phyloP scores from a whole-genome alignment of 1,284 basidiomycete species.

The Malassezia caprae region DNA sequence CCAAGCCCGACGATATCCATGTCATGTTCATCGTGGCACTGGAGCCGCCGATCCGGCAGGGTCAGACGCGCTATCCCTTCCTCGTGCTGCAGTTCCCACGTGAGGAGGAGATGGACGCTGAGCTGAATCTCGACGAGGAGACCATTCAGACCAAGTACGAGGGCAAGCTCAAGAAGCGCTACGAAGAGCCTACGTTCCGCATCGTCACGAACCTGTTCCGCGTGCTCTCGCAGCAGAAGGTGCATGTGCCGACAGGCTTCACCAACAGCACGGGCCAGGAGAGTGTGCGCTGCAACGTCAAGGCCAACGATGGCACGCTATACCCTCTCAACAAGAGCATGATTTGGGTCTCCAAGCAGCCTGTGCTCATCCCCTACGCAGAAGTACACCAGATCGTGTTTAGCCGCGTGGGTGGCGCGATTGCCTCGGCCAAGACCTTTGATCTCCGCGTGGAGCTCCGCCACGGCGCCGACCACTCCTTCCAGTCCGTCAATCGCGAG shows the following conservation, averaged over 20 bases:
- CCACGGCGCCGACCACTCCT: conserved; percentile 57
- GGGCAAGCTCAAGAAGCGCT: conserved; percentile 77
- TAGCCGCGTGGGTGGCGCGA: conserved; percentile 80
- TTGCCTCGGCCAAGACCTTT: conserved; percentile 82
- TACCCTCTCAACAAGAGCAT: conserved; percentile 97
- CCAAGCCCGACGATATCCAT: conserved; percentile 86
- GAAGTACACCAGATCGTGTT: conserved; percentile 87
- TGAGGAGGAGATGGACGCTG: conserved; percentile 92
- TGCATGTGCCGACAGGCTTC: conserved; percentile 56
- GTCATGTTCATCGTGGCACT: conserved; percentile 63
- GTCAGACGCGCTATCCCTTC: conserved; percentile 94
- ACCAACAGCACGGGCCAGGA: conserved; percentile 52
- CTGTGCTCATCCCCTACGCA: conserved; percentile 77
- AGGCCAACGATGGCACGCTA: conserved; percentile 90
- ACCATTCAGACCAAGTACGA: conserved; percentile 53
- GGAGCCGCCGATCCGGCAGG: conserved; percentile 84
- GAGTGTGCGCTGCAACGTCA: conserved; percentile 85
- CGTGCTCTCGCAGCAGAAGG: conserved; percentile 78
- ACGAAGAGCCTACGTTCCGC: conserved; percentile 86
- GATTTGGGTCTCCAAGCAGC: conserved; percentile 95
- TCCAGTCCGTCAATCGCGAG: conserved; percentile 89
- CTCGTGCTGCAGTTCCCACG: conserved; percentile 93
- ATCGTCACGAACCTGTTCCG: conserved; percentile 93
- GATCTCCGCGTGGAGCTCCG: conserved; percentile 84
- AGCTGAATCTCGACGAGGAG: conserved; percentile 75